phyloP scores from a whole-genome alignment of 129 eudicot species.

The Escallonia herrerae region DNA sequence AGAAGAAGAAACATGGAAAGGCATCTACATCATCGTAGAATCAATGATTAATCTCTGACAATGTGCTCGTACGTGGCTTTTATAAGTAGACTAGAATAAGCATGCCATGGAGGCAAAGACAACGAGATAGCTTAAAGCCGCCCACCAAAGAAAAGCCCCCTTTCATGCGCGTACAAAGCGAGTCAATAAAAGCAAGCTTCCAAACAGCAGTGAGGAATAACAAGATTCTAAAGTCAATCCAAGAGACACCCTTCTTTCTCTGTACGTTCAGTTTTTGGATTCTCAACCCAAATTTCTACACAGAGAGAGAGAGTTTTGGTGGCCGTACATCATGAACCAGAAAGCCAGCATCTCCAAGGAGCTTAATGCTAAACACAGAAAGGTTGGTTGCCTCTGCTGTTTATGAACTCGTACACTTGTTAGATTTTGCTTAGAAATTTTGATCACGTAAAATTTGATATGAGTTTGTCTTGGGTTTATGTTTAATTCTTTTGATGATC shows the following conservation, averaged over 20 bases:
- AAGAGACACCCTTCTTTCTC: neutral
- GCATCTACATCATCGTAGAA: too few species aligned
- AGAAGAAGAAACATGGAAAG: too few species aligned
- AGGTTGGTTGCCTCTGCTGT: slow-evolving; percentile 22
- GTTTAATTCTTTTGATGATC: neutral
- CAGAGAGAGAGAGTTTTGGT: neutral
- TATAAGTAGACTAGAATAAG: too few species aligned
- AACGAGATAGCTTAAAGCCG: too few species aligned
- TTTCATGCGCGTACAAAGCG: too few species aligned
- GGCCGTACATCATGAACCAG: slow-evolving; percentile 29
- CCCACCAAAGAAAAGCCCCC: too few species aligned
- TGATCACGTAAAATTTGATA: neutral
- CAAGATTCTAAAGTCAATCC: neutral
- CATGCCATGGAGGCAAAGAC: too few species aligned
- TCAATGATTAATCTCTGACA: too few species aligned
- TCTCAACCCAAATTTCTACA: neutral
- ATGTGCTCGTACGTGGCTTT: too few species aligned
- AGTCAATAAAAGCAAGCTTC: too few species aligned
- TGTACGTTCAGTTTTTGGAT: neutral
- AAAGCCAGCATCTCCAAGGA: slow-evolving; percentile 53
- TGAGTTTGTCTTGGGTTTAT: neutral
- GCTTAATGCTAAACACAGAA: slow-evolving; percentile 54
- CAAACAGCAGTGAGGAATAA: too few species aligned
- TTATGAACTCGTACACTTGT: neutral
- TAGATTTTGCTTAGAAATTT: neutral